These are phyloP conservation scores for Prunus dulcis DNA, from an alignment of 306 rosid species.

Conservation along the genomic window DNA sequence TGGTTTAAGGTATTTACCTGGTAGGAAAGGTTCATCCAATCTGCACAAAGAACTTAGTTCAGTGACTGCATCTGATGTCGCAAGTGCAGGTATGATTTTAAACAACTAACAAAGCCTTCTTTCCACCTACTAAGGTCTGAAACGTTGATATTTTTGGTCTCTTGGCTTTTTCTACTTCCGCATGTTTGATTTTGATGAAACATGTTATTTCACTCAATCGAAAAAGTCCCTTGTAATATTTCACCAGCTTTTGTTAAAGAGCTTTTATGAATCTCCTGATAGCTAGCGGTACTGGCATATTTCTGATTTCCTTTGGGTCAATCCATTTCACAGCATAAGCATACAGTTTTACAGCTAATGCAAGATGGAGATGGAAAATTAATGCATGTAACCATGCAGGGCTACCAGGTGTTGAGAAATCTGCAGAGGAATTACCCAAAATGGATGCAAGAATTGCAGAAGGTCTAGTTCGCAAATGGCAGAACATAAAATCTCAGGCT, in stretches of 20 bases:
- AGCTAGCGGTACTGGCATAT: not conserved
- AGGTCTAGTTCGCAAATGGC: slow-evolving; percentile 87
- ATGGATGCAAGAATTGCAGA: slow-evolving; percentile 94
- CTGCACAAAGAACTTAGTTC: slow-evolving; percentile 40
- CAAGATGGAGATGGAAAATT: not conserved
- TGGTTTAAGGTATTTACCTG: slow-evolving; percentile 68
- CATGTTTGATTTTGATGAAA: not conserved
- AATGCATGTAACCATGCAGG: slow-evolving; percentile 33
- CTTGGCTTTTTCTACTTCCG: not conserved
- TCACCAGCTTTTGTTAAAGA: not conserved
- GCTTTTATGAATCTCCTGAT: too few relatives aligned
- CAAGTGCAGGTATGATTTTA: slow-evolving; percentile 52
- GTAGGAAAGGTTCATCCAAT: slow-evolving; percentile 42
- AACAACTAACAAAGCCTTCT: not conserved
- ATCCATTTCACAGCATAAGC: not conserved
- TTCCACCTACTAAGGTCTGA: slow-evolving; percentile 1
- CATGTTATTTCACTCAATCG: not conserved
- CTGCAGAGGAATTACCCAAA: slow-evolving; percentile 54
- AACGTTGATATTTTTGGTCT: not conserved
- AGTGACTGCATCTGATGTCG: slow-evolving; percentile 43
- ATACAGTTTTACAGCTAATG: not conserved
- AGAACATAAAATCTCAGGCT: slow-evolving; percentile 74
- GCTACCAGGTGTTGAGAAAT: slow-evolving; percentile 41
- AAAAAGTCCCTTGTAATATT: not conserved
- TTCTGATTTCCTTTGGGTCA: not conserved